Evolutionary conservation across 768 basidiomycete species (phyloP), one percentile per base, ranked within the genome.

Genomic region (Termitomyces sp.): DNA sequence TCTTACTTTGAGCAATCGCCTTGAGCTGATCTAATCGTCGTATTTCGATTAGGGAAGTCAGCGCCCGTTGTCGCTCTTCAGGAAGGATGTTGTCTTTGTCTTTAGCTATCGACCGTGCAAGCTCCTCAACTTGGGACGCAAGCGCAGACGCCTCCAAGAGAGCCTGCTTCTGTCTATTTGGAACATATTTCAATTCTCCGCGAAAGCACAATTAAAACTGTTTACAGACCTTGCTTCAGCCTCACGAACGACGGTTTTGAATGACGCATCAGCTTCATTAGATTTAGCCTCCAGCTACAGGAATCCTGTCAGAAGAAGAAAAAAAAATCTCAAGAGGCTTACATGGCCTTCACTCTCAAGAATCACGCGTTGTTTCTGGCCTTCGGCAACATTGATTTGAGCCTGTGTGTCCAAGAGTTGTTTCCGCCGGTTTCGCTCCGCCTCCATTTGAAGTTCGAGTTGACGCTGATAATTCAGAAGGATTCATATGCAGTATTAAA

Each of bases 381-480:
- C 84, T 65, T 85, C 84, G 1, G 84, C 83, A 45, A 85, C 76
- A 66, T 85, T 85, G 61, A 85, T 79, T 59, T 81, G 80, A 0
- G 84, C 84, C 64, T 83, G 79, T 0, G 84, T 85, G 65, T 85
- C 83, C 25, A 85, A 72, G 14, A 84, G 74, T 61, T 84, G 82
- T 65, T 84, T 85, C 37, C 84, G 73, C 20, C 84, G 67, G 62
- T 84, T 82, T 37, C 84, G 69, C 63, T 85, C 84, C 0, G 83
- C 84, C 67, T 83, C 82, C 83, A 84, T 84, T 67, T 84, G 82
- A 11, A 85, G 74, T 62, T 85, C 83, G 2, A 85, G 76, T 78
- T 85, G 83, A n/a, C 81, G 76, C 81, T 82, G 58, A 56, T 20
- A 17, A 3, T 49, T 3, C n/a, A 45, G 31, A 53, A 20, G 20